Evolutionary conservation across 768 basidiomycete species (phyloP).

Genomic region (Trametes maxima): DNA sequence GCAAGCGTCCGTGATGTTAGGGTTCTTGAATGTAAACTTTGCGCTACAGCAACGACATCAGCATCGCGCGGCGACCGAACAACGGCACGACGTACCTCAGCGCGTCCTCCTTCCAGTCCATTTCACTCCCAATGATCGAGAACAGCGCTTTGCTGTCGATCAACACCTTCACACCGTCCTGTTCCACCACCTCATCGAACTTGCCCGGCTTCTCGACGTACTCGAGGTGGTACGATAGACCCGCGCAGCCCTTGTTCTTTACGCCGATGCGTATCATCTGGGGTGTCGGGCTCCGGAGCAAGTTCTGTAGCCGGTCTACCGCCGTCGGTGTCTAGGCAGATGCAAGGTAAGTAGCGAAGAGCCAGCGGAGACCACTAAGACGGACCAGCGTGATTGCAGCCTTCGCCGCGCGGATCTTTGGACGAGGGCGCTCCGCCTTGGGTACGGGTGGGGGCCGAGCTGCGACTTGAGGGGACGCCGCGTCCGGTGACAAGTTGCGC

Average conservation of each 20-base stretch:
- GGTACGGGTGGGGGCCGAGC: conserved; percentile 74
- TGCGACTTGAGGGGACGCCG: conserved; percentile 69
- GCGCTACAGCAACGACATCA: conserved; percentile 48
- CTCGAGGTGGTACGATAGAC: conserved; percentile 87
- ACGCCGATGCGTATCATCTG: conserved; percentile 95
- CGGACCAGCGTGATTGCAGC: conserved; percentile 75
- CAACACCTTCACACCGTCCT: conserved; percentile 91
- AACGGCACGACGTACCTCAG: conserved; percentile 61
- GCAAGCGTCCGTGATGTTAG: conserved; percentile 93
- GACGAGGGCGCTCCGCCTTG: conserved; percentile 62
- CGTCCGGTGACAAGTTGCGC: conserved; percentile 50
- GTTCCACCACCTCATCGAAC: conserved; percentile 96
- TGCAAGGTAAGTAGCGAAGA: neutral
- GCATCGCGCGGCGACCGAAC: neutral
- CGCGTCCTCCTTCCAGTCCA: conserved; percentile 97
- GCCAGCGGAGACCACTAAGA: neutral
- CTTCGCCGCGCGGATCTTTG: conserved; percentile 69
- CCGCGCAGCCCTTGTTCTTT: conserved; percentile 97
- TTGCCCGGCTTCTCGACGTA: conserved; percentile 88
- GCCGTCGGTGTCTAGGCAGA: conserved; percentile 77
- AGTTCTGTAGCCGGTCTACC: conserved; percentile 66
- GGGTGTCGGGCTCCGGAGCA: conserved; percentile 82
- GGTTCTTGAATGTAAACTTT: conserved; percentile 85
- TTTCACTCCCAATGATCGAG: conserved; percentile 97
- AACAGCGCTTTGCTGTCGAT: conserved; percentile 98